Evolutionary conservation across 139 green algal species (phyloP), one percentile per base, ranked within the genome.

Genomic region (Pseudopediastrum boryanum): DNA sequence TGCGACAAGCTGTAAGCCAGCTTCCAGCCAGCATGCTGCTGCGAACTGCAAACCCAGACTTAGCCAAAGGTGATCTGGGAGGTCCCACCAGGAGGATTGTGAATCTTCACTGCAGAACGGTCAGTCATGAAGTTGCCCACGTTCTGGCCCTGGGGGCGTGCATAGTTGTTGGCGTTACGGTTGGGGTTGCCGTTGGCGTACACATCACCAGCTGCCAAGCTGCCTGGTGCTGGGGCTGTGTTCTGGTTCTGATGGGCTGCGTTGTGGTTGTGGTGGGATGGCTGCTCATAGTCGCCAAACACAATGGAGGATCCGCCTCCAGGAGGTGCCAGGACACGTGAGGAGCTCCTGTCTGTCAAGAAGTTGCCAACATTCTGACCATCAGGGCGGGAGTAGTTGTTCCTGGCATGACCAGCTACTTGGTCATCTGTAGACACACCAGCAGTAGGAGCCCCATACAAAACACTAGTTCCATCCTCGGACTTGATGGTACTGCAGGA

Each of bases 111-210:
- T 41, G 54, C 52, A 52, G 67, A 69, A 2, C 92, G 85, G 23
- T 92, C 94, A 9, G 92, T 96, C 31, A 98, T 70, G 75, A 96
- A 95, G 85, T 98, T 97, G 82, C 92, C 92, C 27, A 90, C 88
- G 76, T 96, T 93, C 83, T 96, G 91, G 31, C 74, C 72, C 33
- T 71, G 43, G 23, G 85, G 75, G 1, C 92, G 83, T 5, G 64
- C 62, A 85, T 97, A 97, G 83, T 94, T 94, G 87, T 96, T 96
- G 44, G 56, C 77, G 63, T 66, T 35, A 39, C 13, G 38, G 54
- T 67, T 50, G 70, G 36, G 31, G 39, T 62, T 38, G 16, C 16
- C 70, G 27, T 39, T 23, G 64, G 1, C 52, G 36, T 43, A 52
- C 35, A 69, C 25, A 39, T 69, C 64, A 35, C 5, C 42, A n/a